Evolutionary conservation across 495 filamentous ascomycete species (phyloP).

Genomic region (Trichoderma asperelloides): DNA sequence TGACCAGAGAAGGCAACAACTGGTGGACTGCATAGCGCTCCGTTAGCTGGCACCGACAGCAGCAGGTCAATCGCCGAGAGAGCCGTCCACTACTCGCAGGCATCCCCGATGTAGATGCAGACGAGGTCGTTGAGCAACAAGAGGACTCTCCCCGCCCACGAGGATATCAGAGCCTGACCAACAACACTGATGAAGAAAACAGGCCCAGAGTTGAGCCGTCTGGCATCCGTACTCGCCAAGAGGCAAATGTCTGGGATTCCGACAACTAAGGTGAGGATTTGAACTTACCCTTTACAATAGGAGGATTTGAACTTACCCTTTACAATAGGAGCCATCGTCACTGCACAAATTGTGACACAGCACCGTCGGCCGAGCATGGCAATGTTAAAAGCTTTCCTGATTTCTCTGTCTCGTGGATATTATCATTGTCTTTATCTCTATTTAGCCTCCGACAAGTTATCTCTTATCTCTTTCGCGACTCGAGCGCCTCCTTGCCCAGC

Average conservation of each 20-base stretch:
- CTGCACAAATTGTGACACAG: neutral
- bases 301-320: neutral
- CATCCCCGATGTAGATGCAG: neutral
- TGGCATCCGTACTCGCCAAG: neutral
- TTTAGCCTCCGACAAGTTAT: neutral
- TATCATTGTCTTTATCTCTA: neutral
- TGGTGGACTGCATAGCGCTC: conserved; percentile 9
- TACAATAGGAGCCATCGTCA: neutral
- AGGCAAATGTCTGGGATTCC: conserved; percentile 4
- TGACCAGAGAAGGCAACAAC: neutral
- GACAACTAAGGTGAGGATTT: conserved; percentile 1
- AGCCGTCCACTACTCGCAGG: conserved; percentile 4
- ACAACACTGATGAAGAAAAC: neutral
- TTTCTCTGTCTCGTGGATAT: neutral
- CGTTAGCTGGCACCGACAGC: neutral
- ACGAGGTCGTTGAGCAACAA: conserved; percentile 5
- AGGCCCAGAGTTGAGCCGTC: conserved; percentile 9
- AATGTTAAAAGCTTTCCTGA: neutral
- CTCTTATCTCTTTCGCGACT: conserved; percentile 11
- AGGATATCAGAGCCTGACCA: neutral
- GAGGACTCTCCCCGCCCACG: neutral
- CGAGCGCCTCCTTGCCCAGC: conserved; percentile 38
- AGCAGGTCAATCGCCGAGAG: neutral
- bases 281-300: neutral
- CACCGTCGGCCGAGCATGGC: neutral